Percentiles rank a stretch among this genome's conserved stretches.
These are phyloP conservation scores for Lachancea waltii DNA, from an alignment of 805 yeast genomes.

Conservation along the genomic window DNA sequence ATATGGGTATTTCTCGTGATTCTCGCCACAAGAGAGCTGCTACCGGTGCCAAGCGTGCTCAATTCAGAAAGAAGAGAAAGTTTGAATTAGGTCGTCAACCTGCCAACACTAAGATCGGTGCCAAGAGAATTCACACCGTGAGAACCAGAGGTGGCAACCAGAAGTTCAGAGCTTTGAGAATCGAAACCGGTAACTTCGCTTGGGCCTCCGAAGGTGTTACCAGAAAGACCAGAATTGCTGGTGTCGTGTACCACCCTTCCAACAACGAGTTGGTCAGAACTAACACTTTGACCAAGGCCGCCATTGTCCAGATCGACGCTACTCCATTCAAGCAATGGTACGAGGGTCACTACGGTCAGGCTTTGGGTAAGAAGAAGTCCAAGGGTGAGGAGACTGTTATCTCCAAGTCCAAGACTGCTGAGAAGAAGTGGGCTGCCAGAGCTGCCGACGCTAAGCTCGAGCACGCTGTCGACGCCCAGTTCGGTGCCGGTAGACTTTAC, in stretches of 20 bases:
- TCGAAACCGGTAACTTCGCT: slow-evolving; percentile 98
- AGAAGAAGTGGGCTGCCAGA: slow-evolving; percentile 93
- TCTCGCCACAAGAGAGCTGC: slow-evolving; percentile 99
- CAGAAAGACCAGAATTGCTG: slow-evolving; percentile 97
- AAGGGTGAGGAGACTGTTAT: slow-evolving; percentile 50
- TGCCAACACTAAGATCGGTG: slow-evolving; percentile 98
- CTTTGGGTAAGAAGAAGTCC: slow-evolving; percentile 80
- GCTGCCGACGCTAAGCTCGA: slow-evolving; percentile 79
- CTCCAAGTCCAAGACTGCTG: slow-evolving; percentile 68
- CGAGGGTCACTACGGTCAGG: slow-evolving; percentile 95
- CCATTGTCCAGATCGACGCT: slow-evolving; percentile 99
- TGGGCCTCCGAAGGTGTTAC: slow-evolving; percentile 99
- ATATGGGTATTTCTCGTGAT: slow-evolving; percentile 99
- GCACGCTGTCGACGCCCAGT: slow-evolving; percentile 88
- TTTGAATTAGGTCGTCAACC: slow-evolving; percentile 99
- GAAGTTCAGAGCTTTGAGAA: slow-evolving; percentile 99
- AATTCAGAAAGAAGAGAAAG: slow-evolving; percentile 99
- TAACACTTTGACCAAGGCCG: slow-evolving; percentile 98
- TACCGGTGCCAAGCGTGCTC: slow-evolving; percentile 99
- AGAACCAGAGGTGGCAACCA: slow-evolving; percentile 99
- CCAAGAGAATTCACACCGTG: slow-evolving; percentile 97
- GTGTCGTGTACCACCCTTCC: slow-evolving; percentile 98
- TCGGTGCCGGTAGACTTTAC: slow-evolving; percentile 98
- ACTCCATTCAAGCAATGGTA: slow-evolving; percentile 99
- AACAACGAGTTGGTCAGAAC: slow-evolving; percentile 99